Conservation (phyloP, 306 rosid species). For the Calophaca sinica region DNA sequence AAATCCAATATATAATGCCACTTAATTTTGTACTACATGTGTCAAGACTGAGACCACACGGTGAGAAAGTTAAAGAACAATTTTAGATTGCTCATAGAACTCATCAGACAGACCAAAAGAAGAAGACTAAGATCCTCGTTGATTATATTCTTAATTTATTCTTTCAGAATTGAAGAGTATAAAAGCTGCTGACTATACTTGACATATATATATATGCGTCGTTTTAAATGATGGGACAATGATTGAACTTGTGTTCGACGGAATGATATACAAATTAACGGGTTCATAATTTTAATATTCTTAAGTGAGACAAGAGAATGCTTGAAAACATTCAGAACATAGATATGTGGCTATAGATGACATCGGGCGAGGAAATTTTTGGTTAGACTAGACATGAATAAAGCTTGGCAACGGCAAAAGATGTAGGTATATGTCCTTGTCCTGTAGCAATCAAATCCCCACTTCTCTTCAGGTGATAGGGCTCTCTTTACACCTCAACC, state of each 20-base stretch:
- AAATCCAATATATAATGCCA: no score
- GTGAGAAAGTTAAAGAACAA: no score
- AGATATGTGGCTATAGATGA: background rate
- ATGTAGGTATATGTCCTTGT: conserved; percentile 58
- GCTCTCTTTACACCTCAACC: conserved; percentile 55
- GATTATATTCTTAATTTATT: conserved; percentile 1
- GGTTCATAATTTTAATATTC: conserved; percentile 38
- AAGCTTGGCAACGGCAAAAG: conserved; percentile 13
- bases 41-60: no score
- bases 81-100: no score
- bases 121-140: no score
- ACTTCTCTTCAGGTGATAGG: conserved; percentile 40
- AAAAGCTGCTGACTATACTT: conserved; percentile 30
- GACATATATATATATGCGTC: background rate
- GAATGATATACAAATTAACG: conserved; percentile 25
- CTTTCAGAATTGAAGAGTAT: conserved; percentile 2
- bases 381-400: conserved; percentile 32
- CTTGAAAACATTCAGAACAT: conserved; percentile 20
- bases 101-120: no score
- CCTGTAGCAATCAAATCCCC: conserved; percentile 53
- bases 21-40: no score
- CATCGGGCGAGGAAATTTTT: background rate
- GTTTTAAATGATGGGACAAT: conserved; percentile 33
- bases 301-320: conserved; percentile 28
- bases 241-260: conserved; percentile 34